Conservation (phyloP, 345 rosid species). For the Jatropha curcas region DNA sequence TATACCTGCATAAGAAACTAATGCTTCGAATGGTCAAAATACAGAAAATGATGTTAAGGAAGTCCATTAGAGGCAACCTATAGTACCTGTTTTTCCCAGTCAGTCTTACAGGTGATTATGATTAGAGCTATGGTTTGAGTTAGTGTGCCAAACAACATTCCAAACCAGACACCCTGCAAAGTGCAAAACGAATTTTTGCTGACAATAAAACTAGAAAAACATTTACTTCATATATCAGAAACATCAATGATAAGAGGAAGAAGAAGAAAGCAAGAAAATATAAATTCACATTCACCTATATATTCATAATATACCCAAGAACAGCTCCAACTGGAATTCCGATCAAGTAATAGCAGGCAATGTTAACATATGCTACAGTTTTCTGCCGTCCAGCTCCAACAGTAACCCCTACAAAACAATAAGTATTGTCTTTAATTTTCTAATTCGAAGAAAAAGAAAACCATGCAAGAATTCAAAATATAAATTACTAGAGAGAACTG, state of each 20-base stretch:
- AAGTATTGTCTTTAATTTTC: too few relatives aligned
- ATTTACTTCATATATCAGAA: too few relatives aligned
- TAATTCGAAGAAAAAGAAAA: background rate
- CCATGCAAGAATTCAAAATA: background rate
- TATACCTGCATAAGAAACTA: conserved; percentile 16
- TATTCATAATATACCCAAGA: conserved; percentile 50
- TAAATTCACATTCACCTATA: conserved; percentile 61
- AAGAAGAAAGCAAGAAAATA: background rate
- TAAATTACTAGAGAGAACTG: conserved; percentile 76
- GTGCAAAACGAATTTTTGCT: too few relatives aligned
- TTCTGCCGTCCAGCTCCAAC: conserved; percentile 85
- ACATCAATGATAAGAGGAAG: too few relatives aligned
- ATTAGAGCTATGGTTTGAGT: conserved; percentile 65
- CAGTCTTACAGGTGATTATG: conserved; percentile 55
- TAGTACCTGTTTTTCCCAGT: conserved; percentile 78
- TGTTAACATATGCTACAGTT: conserved; percentile 66
- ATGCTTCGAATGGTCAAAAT: background rate
- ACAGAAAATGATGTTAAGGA: background rate
- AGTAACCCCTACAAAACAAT: conserved; percentile 81
- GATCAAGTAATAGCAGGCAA: conserved; percentile 65
- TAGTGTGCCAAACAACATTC: conserved; percentile 72
- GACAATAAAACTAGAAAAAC: too few relatives aligned
- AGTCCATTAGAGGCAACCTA: background rate
- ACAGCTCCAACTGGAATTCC: conserved; percentile 67
- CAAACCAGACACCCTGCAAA: conserved; percentile 75